Percentiles rank a stretch among this genome's conserved stretches.
Conservation (phyloP, 169 alveolate genomes). For the Cyclospora cayetanensis region DNA sequence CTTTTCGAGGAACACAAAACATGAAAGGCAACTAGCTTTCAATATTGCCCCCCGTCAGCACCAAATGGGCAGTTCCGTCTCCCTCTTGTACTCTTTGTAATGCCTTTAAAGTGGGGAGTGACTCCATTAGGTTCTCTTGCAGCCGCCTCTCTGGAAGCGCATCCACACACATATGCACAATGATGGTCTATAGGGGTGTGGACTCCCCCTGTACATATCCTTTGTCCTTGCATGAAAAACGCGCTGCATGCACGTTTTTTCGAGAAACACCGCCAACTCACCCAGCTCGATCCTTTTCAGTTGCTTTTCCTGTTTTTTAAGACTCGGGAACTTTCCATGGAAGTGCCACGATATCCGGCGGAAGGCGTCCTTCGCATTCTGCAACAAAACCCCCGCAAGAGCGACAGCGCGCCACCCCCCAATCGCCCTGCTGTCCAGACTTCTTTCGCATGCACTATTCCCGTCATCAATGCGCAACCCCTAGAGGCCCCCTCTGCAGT, state of each 20-base stretch:
- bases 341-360: slow-evolving; percentile 64
- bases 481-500: neutral
- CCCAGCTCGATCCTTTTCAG: slow-evolving; percentile 29
- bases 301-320: slow-evolving; percentile 20
- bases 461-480: neutral
- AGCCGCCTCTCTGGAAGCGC: slow-evolving; percentile 52
- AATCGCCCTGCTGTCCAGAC: neutral
- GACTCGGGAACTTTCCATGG: slow-evolving; percentile 61
- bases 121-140: slow-evolving; percentile 63
- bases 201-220: too few species aligned
- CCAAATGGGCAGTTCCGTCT: slow-evolving; percentile 52
- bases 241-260: too few species aligned
- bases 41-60: slow-evolving; percentile 57
- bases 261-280: neutral
- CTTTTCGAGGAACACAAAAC: too few species aligned
- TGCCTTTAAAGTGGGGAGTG: slow-evolving; percentile 69
- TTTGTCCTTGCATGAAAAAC: too few species aligned
- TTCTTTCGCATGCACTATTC: neutral
- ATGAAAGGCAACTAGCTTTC: neutral
- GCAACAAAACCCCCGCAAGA: neutral
- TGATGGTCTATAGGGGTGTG: too few species aligned
- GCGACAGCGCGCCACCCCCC: neutral
- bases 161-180: too few species aligned
- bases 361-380: slow-evolving; percentile 72
- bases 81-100: slow-evolving; percentile 61